These are phyloP conservation scores for Leccinum ponderosum DNA, from an alignment of 1,284 basidiomycete species.

Conservation along the genomic window DNA sequence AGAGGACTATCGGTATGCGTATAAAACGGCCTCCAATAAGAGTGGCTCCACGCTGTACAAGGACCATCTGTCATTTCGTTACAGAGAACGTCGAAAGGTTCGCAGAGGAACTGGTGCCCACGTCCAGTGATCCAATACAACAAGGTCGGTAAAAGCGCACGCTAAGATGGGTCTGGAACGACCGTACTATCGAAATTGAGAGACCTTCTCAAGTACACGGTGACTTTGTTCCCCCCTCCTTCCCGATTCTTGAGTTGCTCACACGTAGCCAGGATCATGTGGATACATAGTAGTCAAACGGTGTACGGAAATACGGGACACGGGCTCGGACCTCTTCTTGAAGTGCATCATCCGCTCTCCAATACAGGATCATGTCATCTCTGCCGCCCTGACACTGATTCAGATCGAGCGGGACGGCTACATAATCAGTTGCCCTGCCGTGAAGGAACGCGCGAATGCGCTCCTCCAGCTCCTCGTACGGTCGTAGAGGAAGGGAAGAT, in stretches of 20 bases:
- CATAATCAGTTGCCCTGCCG: slow-evolving; percentile 87
- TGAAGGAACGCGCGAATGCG: slow-evolving; percentile 90
- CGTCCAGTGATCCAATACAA: slow-evolving; percentile 69
- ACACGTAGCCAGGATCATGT: slow-evolving; percentile 70
- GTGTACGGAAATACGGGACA: slow-evolving; percentile 34
- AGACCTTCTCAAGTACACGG: slow-evolving; percentile 62
- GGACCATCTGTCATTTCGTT: slow-evolving; percentile 79
- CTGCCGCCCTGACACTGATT: slow-evolving; percentile 84
- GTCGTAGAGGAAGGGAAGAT: slow-evolving; percentile 52
- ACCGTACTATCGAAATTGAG: too few relatives aligned
- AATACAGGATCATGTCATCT: slow-evolving; percentile 82
- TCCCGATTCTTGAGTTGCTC: slow-evolving; percentile 12
- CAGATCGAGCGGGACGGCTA: slow-evolving; percentile 92
- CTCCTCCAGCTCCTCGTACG: slow-evolving; percentile 59
- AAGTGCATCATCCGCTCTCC: slow-evolving; percentile 82
- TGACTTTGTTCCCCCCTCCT: slow-evolving; percentile 39
- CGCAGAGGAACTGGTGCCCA: slow-evolving; percentile 74
- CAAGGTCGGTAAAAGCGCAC: slow-evolving; percentile 22
- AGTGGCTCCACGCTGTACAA: slow-evolving; percentile 88
- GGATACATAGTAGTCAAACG: too few relatives aligned
- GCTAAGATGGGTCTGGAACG: too few relatives aligned
- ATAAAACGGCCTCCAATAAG: slow-evolving; percentile 91
- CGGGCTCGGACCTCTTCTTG: slow-evolving; percentile 85
- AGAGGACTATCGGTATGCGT: slow-evolving; percentile 93
- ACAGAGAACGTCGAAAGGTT: slow-evolving; percentile 82